These are phyloP conservation scores for Cinnamomum micranthum DNA, from an alignment of 164 flowering plant species.

Conservation along the genomic window DNA sequence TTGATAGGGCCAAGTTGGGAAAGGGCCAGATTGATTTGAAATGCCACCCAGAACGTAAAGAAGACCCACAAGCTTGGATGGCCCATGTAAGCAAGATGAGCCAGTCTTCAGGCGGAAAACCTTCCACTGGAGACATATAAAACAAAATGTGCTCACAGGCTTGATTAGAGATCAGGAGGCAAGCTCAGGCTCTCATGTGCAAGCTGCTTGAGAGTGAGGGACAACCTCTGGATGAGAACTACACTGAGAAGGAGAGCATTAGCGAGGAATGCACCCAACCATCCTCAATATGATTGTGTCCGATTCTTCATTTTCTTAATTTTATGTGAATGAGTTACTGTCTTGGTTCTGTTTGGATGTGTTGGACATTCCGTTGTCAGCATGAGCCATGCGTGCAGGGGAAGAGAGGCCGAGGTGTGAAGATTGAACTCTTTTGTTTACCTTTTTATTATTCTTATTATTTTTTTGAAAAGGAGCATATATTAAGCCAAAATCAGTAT, in stretches of 20 bases:
- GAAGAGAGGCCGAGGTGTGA: too few relatives aligned
- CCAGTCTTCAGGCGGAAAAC: conserved; percentile 62
- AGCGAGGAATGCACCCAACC: conserved; percentile 36
- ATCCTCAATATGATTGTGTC: conserved; percentile 13
- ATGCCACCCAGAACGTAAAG: conserved; percentile 60
- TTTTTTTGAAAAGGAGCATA: too few relatives aligned
- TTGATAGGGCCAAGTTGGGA: conserved; percentile 24
- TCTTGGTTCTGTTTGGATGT: background rate
- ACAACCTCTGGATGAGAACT: conserved; percentile 24
- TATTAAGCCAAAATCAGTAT: too few relatives aligned
- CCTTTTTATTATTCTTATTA: too few relatives aligned
- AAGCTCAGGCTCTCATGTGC: conserved; percentile 36
- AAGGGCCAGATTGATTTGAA: conserved; percentile 62
- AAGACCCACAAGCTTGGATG: conserved; percentile 18
- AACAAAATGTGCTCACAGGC: conserved; percentile 70
- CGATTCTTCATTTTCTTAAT: background rate
- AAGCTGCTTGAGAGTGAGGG: conserved; percentile 40
- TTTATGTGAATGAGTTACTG: background rate
- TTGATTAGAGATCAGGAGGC: conserved; percentile 49
- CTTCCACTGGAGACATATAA: conserved; percentile 72
- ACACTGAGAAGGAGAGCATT: conserved; percentile 27
- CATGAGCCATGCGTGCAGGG: too few relatives aligned
- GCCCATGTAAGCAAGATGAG: conserved; percentile 57
- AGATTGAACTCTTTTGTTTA: too few relatives aligned
- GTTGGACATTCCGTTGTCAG: too few relatives aligned